phyloP scores from a whole-genome alignment of 2,329 filamentous ascomycete genomes.

The Coniochaeta prunicola region DNA sequence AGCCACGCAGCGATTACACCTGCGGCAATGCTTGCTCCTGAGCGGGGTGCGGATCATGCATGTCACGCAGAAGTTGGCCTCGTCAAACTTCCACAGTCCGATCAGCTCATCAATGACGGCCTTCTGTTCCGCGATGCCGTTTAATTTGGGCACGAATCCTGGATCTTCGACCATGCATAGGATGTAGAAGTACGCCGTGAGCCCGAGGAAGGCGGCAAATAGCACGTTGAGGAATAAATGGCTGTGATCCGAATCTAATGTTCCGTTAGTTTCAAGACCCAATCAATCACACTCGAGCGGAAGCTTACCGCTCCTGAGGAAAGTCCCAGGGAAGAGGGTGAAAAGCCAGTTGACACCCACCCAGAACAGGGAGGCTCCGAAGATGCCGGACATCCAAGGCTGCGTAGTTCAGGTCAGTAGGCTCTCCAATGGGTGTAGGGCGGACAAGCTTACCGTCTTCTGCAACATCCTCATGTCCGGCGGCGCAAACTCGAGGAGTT shows the following conservation, averaged over 20 bases:
- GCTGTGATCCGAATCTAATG: slow-evolving; percentile 51
- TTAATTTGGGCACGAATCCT: slow-evolving; percentile 85
- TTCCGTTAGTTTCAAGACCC: neutral
- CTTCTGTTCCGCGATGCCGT: slow-evolving; percentile 84
- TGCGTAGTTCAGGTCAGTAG: slow-evolving; percentile 24
- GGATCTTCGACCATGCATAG: slow-evolving; percentile 83
- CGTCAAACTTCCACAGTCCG: slow-evolving; percentile 81
- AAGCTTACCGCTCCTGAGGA: slow-evolving; percentile 43
- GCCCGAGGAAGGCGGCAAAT: slow-evolving; percentile 56
- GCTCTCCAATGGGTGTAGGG: slow-evolving; percentile 7
- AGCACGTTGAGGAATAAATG: slow-evolving; percentile 72
- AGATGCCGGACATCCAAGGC: slow-evolving; percentile 92
- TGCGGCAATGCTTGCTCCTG: slow-evolving; percentile 90
- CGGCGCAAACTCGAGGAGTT: slow-evolving; percentile 74
- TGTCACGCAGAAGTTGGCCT: slow-evolving; percentile 84
- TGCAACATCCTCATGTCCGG: slow-evolving; percentile 85
- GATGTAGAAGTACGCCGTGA: slow-evolving; percentile 81
- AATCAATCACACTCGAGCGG: neutral
- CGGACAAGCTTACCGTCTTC: slow-evolving; percentile 59
- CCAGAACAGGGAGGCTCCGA: slow-evolving; percentile 79
- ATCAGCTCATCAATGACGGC: slow-evolving; percentile 83
- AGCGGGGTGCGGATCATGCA: slow-evolving; percentile 94
- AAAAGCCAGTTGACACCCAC: slow-evolving; percentile 70
- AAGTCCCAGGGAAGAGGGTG: slow-evolving; percentile 52
- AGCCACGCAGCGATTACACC: slow-evolving; percentile 86